Evolutionary conservation across 1,284 basidiomycete genomes (phyloP), one percentile per base, ranked within the genome.

Genomic region (Paramarasmius palmivorus): DNA sequence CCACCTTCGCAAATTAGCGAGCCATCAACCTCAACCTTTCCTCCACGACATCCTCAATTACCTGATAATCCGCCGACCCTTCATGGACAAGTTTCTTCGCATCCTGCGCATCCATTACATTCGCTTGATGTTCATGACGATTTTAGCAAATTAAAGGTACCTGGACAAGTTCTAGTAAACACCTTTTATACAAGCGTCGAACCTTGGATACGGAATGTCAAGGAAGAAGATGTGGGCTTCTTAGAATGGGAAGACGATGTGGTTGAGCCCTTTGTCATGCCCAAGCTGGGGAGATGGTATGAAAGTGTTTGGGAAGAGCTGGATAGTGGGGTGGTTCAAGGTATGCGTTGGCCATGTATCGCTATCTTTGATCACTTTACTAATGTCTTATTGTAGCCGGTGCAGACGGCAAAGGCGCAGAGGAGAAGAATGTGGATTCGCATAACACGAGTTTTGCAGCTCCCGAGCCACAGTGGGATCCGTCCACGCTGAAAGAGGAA

Each of bases 221-320:
- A 88, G 55, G 93, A 96, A 70, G 94, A 95, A 68, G 94, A 96
- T 64, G 73, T 96, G 29, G 94, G 94, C 4, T 93, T 93, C 70
- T 77, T 97, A 55, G 88, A 91, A 58, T 90, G 90, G 65, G 86
- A 86, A n/a, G 87, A 81, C 17, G 95, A 97, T 63, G 93, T 96
- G 55, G 77, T 90, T 5, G 90, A 93, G 56, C 88, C 92, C 0
- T 96, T 86, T 63, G 74, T 92, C 39, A 84, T 96, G 71, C 95
- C 95, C 6, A 83, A 88, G 54, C 79, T 96, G 1, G 96, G 95
- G 6, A 78, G 86, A 59, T 94, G 95, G 72, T 98, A 97, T 65
- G 77, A 84, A 23, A 90, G 95, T 50, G 76, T 88, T 1, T 98
- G 95, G 95, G 93, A 94, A 58, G 93, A 96, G 59, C 88, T 94